Base-by-base conservation (phyloP, 2,329 filamentous ascomycete genomes). In the Coniella vitis region DNA sequence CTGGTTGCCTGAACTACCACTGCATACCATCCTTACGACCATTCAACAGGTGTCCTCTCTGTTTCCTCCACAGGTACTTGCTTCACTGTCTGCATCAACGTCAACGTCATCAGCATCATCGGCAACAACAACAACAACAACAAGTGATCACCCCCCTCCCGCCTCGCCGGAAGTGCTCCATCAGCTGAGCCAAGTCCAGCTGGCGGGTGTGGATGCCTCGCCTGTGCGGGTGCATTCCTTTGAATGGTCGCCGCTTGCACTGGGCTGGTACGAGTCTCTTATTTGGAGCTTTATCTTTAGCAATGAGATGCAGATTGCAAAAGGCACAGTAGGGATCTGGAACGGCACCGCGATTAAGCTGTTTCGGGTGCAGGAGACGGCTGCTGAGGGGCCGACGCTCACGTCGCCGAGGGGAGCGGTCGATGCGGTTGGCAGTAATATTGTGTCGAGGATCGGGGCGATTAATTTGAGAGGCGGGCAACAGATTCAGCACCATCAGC, bases 261-360 rank as follows among this genome's bases (percentile, higher is more conserved):
- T 97, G 44, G 91, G 90, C 42, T 97, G 93, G 93, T 96, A 97
- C 65, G 89, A 96, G 66, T 91, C 88, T 4, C 74, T 97, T 12
- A 74, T 98, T 9, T 98, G 93, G 93, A 84, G 89, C 14, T 87
- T 96, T 58, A 82, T 96, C 46, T 97, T 96, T 64, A 83, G 86
- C 22, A 84, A 83, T 59, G 93, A 98, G 69, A 88, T 95, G 83
- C 82, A 90, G 50, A 81, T 91, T 22, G 81, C 85, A 0, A 90
- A 86, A 62, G 90, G 90, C 25, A 90, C 87, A 2, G 87, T 90
- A 29, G 91, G 93, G 7, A 83, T 96, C 2, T 98, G 93, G 91
- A 96, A 91, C 61, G 87, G 89, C 32, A 97, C 93, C 1, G 74
- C 75, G 2, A 88, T 98, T 64, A 86, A 85, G 62, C 73, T 98